Percentiles rank a stretch among this genome's conserved stretches.
These are phyloP conservation scores for Hypoxylon sp. DNA, from an alignment of 2,329 filamentous ascomycete genomes.

Conservation along the genomic window DNA sequence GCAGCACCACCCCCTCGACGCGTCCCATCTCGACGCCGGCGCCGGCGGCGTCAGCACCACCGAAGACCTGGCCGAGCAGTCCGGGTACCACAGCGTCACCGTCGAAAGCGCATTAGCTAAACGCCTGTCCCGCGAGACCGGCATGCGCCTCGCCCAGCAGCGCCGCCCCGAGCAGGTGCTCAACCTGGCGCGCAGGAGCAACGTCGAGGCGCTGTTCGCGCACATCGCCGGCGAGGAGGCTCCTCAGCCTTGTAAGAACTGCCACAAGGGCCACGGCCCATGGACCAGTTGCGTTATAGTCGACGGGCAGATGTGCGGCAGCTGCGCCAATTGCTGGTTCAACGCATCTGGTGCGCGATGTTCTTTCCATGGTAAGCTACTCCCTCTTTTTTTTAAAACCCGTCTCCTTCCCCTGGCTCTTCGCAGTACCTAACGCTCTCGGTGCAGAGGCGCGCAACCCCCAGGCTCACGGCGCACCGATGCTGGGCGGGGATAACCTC, in stretches of 20 bases:
- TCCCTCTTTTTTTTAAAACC: neutral
- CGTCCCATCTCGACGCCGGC: conserved; percentile 35
- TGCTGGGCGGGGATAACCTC: conserved; percentile 43
- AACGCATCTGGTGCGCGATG: conserved; percentile 67
- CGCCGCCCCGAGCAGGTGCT: conserved; percentile 62
- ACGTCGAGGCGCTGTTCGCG: conserved; percentile 66
- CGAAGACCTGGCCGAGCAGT: conserved; percentile 55
- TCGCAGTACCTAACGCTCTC: conserved; percentile 8
- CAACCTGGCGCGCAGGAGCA: conserved; percentile 65
- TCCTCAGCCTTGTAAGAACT: conserved; percentile 64
- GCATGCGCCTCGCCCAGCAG: conserved; percentile 59
- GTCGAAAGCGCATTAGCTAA: conserved; percentile 64
- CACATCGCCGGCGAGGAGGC: conserved; percentile 62
- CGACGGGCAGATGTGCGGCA: conserved; percentile 67
- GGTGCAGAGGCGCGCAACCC: conserved; percentile 57
- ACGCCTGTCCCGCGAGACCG: conserved; percentile 58
- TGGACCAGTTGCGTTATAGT: conserved; percentile 68
- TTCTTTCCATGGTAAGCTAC: conserved; percentile 64
- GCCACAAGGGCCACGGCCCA: conserved; percentile 66
- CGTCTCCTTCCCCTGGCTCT: neutral
- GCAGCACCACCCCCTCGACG: conserved; percentile 43
- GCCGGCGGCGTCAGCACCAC: conserved; percentile 49
- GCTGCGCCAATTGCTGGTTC: conserved; percentile 70
- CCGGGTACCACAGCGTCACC: conserved; percentile 56
- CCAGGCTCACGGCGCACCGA: conserved; percentile 45